A percentile compares a stretch with the other conserved stretches of the same genome.
Evolutionary conservation across 805 yeast species (phyloP).

Genomic region (Kuraishia ogatae): DNA sequence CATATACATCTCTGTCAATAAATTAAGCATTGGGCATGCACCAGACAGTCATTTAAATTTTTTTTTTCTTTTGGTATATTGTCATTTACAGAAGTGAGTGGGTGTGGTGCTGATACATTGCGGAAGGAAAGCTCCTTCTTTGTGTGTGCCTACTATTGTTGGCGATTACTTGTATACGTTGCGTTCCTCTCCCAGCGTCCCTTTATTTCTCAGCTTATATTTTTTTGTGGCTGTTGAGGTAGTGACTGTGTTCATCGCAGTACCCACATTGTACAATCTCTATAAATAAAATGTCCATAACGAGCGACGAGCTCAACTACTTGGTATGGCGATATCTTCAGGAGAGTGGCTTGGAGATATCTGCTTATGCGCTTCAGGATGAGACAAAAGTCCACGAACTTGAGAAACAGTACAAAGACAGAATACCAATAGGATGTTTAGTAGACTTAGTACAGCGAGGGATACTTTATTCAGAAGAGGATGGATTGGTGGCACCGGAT

Average conservation of each 20-base stretch:
- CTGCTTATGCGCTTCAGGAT: constrained; percentile 75
- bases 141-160: background rate
- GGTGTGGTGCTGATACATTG: background rate
- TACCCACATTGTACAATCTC: too few relatives aligned
- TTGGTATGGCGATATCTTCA: constrained; percentile 89
- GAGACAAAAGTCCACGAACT: constrained; percentile 55
- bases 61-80: background rate
- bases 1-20: background rate
- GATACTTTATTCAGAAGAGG: constrained; percentile 65
- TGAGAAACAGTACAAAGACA: constrained; percentile 39
- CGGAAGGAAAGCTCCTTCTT: background rate
- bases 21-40: background rate
- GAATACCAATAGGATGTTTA: constrained; percentile 70
- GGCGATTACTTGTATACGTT: background rate
- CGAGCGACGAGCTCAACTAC: constrained; percentile 81
- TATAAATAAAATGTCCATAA: constrained; percentile 51
- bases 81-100: background rate
- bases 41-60: background rate
- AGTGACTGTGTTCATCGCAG: too few relatives aligned
- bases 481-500: constrained; percentile 37
- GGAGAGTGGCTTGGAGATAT: constrained; percentile 69
- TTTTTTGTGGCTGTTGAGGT: too few relatives aligned
- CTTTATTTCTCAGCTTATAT: too few relatives aligned
- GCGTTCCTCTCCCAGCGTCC: too few relatives aligned
- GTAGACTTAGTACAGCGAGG: constrained; percentile 85